Base-by-base conservation (phyloP, 495 filamentous ascomycete species). In the Trichoderma reesei region DNA sequence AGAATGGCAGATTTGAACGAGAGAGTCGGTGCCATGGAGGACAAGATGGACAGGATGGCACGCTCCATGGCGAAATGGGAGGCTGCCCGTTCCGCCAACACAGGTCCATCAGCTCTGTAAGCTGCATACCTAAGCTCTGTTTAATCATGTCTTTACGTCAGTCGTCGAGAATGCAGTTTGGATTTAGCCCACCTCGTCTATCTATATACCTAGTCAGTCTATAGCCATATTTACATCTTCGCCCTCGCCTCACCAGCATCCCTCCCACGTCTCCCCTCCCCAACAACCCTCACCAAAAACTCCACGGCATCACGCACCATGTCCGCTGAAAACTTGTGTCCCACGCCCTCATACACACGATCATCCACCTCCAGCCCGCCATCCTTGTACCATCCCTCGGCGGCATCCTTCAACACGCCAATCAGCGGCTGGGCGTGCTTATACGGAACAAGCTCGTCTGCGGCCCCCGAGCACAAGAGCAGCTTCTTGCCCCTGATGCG, bases 381-480 rank as follows among this genome's bases (percentile, higher is more conserved):
- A 63, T 85, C 84, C 5, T 75, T 76, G 61, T 82, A 87, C 83
- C 84, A 88, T 10, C 75, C 72, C 2, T 70, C 74, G 42, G 84
- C 70, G 0, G 85, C 85, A 41, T 80, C 72, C 72, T 89, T 88
- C 62, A 97, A 77, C 75, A 86, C 90, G 8, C 73, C 71, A 59
- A 96, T 65, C 71, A 97, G 95, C 0, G 82, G 79, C 69, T 88
- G 83, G 2, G 81, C 79, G 16, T 84, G 85, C 31, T 77, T 76
- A 73, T 91, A 90, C 7, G 94, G 93, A 20, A 98, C 93, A 59
- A 98, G 73, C 69, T 90, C 91, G 72, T 98, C 94, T 18, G 77
- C 77, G 0, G 78, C 88, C 0, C 93, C 94, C 13, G 86, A 86
- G 65, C 95, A 75, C 65, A 89, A 84, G 62, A 97, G 74, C 64